Base-by-base conservation (phyloP, 495 filamentous ascomycete species). In the Aspergillus steynii region DNA sequence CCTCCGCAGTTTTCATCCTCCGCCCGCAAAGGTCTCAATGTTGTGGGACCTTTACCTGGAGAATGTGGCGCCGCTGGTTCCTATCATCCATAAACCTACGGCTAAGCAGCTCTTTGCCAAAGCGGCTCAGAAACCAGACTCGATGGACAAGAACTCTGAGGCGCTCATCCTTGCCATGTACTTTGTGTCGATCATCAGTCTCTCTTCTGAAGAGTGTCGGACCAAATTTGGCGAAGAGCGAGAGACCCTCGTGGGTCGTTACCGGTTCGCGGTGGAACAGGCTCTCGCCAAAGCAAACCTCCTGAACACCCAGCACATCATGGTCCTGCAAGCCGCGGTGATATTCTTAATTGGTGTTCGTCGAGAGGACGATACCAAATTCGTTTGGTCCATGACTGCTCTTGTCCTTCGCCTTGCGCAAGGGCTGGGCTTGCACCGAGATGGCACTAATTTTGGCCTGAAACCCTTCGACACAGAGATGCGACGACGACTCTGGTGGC, bases 401-500 rank as follows among this genome's bases (percentile, higher is more conserved):
- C 74, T 96, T 4, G 81, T 88, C 14, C 81, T 96, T 42, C 86
- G 93, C n/a, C 88, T 96, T 63, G 89, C 88, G 10, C 89, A 94
- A 61, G 86, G 88, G 2, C 73, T 96, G 26, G 91, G 93, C 3
- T 76, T 97, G 31, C 93, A 96, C 69, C 82, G 90, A 6, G 92
- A 96, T 65, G 91, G 90, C 2, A 82, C 80, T 2, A 81, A 91
- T 64, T 92, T 93, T 59, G 83, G 82, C 27, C 73, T 93, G 5
- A 81, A 81, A 49, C 89, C 91, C 0, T 93, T 92, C 64, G 90
- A 96, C 52, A 85, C 87, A 0, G 93, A 97, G 70, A 91, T 95
- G 84, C 83, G 93, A 55, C 83, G 93, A 53, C 83, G 93, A 1
- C 68, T 96, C 4, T 97, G 92, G 88, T 94, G 91, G 87, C 85